A percentile compares a stretch with the other conserved stretches of the same genome.
Evolutionary conservation across 129 eudicot genomes (phyloP).

Genomic region (sunflower (Helianthus annuus)): HanXRQr2.0-SUNRISE NC_035437.2:129401362-129401861

Average conservation of each 20-base stretch:
- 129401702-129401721: neutral
- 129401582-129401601: neutral
- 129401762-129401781: neutral
- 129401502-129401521: constrained; percentile 21
- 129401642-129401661: neutral
- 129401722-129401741: neutral
- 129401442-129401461: constrained; percentile 45
- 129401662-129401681: neutral
- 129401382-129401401: constrained; percentile 51
- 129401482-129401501: constrained; percentile 46
- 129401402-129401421: constrained; percentile 55
- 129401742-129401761: neutral
- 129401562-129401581: neutral
- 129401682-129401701: neutral
- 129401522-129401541: neutral
- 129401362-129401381: constrained; percentile 63
- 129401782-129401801: too few relatives aligned
- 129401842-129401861: too few relatives aligned
- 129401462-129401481: constrained; percentile 51
- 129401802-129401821: too few relatives aligned
- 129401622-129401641: neutral
- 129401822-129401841: too few relatives aligned
- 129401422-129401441: constrained; percentile 45
- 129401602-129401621: neutral
- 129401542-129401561: neutral